Conservation (phyloP, 116 monocot genomes). For the Phalaenopsis hybrid region DNA sequence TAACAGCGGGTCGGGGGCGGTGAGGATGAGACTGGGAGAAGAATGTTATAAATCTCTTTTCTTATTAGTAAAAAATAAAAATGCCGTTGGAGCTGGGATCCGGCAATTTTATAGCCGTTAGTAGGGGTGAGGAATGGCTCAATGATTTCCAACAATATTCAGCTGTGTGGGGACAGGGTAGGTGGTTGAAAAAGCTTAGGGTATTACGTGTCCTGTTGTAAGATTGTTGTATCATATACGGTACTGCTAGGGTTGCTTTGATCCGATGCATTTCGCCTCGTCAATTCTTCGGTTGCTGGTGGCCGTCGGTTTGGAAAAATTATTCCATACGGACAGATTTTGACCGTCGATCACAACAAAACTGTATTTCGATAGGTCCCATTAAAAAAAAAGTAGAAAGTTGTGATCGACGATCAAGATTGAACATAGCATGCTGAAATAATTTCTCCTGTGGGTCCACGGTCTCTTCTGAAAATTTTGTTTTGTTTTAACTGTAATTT, state of each 20-base stretch:
- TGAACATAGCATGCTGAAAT: too few species aligned
- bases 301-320: too few species aligned
- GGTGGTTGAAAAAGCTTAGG: neutral
- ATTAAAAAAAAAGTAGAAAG: too few species aligned
- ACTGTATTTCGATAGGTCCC: too few species aligned
- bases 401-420: too few species aligned
- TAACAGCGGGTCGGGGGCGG: neutral
- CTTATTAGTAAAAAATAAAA: neutral
- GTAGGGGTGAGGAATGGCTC: neutral
- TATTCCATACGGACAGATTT: too few species aligned
- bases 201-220: neutral
- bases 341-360: too few species aligned
- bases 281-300: neutral
- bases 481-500: too few species aligned
- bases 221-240: neutral
- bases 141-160: neutral
- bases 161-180: neutral
- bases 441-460: too few species aligned
- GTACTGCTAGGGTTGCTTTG: neutral
- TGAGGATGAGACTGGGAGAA: too few species aligned
- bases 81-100: conserved; percentile 10
- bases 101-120: neutral
- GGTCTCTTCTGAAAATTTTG: too few species aligned
- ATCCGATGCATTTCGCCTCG: neutral
- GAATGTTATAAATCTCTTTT: neutral